phyloP scores from a whole-genome alignment of 495 filamentous ascomycete species.

The Talaromyces liani region DNA sequence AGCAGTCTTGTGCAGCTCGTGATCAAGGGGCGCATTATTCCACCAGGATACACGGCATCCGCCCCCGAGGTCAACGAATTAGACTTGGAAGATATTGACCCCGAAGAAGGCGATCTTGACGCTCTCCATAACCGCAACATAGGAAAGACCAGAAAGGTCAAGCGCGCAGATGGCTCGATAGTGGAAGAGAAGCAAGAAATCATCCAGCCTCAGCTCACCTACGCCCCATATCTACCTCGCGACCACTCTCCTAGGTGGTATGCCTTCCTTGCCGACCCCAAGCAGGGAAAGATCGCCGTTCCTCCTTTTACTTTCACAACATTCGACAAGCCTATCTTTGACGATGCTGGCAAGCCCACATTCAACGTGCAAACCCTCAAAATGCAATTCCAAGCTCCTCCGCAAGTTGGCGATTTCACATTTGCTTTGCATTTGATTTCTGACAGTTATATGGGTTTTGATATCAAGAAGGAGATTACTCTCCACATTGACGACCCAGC shows the following conservation, averaged over 20 bases:
- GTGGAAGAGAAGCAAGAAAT: constrained; percentile 43
- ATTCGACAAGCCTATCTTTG: constrained; percentile 81
- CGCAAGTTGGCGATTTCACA: constrained; percentile 82
- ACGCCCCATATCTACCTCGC: constrained; percentile 81
- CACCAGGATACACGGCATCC: constrained; percentile 61
- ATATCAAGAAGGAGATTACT: constrained; percentile 80
- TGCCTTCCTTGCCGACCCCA: constrained; percentile 86
- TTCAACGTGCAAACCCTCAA: constrained; percentile 92
- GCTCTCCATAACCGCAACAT: constrained; percentile 74
- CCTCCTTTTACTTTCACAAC: constrained; percentile 85
- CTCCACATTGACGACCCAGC: constrained; percentile 83
- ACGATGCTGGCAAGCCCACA: constrained; percentile 66
- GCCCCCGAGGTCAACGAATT: constrained; percentile 64
- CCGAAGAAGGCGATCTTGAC: constrained; percentile 86
- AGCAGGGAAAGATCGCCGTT: constrained; percentile 90
- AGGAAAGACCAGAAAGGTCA: constrained; percentile 48
- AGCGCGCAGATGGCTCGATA: constrained; percentile 49
- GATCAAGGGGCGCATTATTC: constrained; percentile 89
- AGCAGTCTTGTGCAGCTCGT: constrained; percentile 88
- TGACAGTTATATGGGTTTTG: constrained; percentile 90
- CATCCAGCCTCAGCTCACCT: constrained; percentile 72
- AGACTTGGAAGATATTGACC: constrained; percentile 86
- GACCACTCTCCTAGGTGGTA: constrained; percentile 89
- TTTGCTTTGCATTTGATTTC: constrained; percentile 89
- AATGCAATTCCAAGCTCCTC: constrained; percentile 94